Conservation (phyloP, 176 grass and related monocot species). For the Ensete ventricosum region DNA sequence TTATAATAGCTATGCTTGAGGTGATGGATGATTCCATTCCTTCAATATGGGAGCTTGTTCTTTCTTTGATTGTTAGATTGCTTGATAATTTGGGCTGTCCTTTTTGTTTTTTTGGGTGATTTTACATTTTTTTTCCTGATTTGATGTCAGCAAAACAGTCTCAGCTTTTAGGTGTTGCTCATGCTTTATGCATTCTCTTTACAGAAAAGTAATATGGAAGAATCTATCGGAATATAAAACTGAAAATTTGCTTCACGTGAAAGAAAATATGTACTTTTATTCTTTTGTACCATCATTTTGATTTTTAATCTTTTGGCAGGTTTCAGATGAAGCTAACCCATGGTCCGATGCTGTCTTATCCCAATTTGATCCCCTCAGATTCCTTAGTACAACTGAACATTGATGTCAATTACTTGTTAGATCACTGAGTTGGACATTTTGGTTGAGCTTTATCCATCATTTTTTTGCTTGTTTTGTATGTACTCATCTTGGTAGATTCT, state of each 20-base stretch:
- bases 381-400: conserved; percentile 47
- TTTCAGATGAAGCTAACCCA: conserved; percentile 79
- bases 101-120: background rate
- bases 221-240: conserved; percentile 81
- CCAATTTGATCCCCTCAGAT: conserved; percentile 78
- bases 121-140: background rate
- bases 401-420: background rate
- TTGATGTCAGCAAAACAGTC: background rate
- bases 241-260: conserved; percentile 79
- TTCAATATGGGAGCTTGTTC: conserved; percentile 53
- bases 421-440: background rate
- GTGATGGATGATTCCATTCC: conserved; percentile 69
- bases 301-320: conserved; percentile 43
- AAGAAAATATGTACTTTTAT: conserved; percentile 33
- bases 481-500: too few species aligned
- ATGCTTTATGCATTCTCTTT: background rate
- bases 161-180: background rate
- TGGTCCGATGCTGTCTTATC: conserved; percentile 58
- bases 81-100: conserved; percentile 64
- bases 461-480: background rate
- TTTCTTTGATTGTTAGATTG: conserved; percentile 78
- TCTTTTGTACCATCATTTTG: conserved; percentile 12
- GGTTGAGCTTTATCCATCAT: background rate
- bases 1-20: conserved; percentile 73
- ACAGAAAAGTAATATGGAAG: conserved; percentile 82